These are phyloP conservation scores for Colletotrichum agaves DNA, from an alignment of 2,329 filamentous ascomycete species.

Conservation along the genomic window DNA sequence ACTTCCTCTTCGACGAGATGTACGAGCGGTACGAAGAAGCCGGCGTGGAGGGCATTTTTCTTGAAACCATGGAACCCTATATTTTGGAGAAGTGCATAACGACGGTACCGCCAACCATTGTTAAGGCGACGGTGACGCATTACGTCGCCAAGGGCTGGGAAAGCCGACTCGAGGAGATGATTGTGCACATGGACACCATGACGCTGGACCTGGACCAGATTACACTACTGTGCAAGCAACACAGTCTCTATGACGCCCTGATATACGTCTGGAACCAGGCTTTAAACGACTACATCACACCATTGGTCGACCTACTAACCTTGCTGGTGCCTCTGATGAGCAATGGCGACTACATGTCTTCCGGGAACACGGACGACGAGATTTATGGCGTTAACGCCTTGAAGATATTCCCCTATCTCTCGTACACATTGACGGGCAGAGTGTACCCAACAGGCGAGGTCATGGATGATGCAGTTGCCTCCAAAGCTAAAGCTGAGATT, in stretches of 20 bases:
- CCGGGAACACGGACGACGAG: slow-evolving; percentile 68
- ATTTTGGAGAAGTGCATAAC: slow-evolving; percentile 83
- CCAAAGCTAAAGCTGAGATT: slow-evolving; percentile 83
- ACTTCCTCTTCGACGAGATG: slow-evolving; percentile 90
- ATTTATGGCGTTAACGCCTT: slow-evolving; percentile 76
- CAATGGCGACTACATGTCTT: slow-evolving; percentile 61
- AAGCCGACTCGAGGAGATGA: slow-evolving; percentile 87
- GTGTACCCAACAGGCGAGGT: slow-evolving; percentile 87
- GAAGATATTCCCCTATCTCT: slow-evolving; percentile 95
- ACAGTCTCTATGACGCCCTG: slow-evolving; percentile 92
- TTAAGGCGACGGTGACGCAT: slow-evolving; percentile 87
- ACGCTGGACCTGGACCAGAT: slow-evolving; percentile 96
- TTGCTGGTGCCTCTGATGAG: slow-evolving; percentile 72
- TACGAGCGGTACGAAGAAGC: slow-evolving; percentile 91
- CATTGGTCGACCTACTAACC: slow-evolving; percentile 82
- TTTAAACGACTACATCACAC: slow-evolving; percentile 88
- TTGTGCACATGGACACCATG: slow-evolving; percentile 89
- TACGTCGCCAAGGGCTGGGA: slow-evolving; percentile 82
- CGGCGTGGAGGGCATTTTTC: slow-evolving; percentile 77
- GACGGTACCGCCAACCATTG: slow-evolving; percentile 80
- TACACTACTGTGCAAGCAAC: slow-evolving; percentile 88
- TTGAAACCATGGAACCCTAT: slow-evolving; percentile 88
- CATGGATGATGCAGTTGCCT: slow-evolving; percentile 78
- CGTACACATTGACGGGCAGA: slow-evolving; percentile 88
- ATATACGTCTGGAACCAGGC: slow-evolving; percentile 98